These are phyloP conservation scores for Krasilnikovozyma curviuscula DNA, from an alignment of 768 basidiomycete genomes.

Conservation along the genomic window DNA sequence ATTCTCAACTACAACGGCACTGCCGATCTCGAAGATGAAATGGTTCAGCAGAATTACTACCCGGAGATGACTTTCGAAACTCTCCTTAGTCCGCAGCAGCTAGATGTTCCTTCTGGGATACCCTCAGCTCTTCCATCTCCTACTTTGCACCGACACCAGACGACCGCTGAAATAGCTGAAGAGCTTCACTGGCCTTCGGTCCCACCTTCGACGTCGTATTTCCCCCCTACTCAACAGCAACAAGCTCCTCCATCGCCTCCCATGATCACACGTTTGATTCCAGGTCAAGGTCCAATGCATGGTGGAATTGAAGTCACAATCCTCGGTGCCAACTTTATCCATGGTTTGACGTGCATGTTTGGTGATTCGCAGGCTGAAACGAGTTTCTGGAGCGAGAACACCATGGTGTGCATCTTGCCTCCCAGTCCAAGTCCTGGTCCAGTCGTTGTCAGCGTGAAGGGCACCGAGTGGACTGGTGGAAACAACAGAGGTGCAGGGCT, in stretches of 20 bases:
- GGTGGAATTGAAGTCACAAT: conserved; percentile 91
- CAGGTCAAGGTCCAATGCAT: conserved; percentile 62
- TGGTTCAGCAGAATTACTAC: too few species aligned
- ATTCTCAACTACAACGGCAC: too few species aligned
- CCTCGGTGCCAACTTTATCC: conserved; percentile 64
- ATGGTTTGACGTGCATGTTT: conserved; percentile 50
- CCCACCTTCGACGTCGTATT: neutral
- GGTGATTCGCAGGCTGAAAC: conserved; percentile 66
- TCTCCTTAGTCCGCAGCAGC: conserved; percentile 11
- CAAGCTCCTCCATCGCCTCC: conserved; percentile 31
- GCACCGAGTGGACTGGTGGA: conserved; percentile 21
- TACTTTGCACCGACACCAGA: conserved; percentile 31
- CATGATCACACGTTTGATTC: conserved; percentile 67
- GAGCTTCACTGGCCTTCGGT: neutral
- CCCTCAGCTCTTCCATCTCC: conserved; percentile 19
- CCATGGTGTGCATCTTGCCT: conserved; percentile 76
- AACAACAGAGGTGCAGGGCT: conserved; percentile 30
- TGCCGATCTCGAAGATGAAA: too few species aligned
- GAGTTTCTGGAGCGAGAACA: conserved; percentile 79
- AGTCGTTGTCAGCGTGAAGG: conserved; percentile 71
- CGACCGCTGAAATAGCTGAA: neutral
- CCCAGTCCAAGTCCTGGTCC: conserved; percentile 61
- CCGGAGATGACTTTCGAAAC: too few species aligned
- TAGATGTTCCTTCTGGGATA: conserved; percentile 8
- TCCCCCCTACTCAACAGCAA: too few species aligned